phyloP scores from a whole-genome alignment of 169 alveolate genomes.

The Besnoitia besnoiti region DNA sequence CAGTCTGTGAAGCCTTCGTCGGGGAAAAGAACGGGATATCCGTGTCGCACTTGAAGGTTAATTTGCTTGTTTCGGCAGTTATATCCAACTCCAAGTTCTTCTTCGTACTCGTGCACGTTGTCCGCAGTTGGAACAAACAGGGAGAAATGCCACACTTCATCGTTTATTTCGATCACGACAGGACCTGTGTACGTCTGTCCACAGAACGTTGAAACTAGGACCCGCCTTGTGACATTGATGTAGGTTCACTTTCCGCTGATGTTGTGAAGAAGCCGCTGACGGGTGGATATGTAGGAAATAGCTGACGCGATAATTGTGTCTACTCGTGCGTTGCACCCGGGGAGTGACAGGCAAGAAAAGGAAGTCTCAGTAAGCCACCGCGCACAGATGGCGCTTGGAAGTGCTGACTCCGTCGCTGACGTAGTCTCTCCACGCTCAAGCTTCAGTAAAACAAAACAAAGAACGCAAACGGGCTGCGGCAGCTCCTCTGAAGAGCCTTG shows the following conservation, averaged over 20 bases:
- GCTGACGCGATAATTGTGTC: too few species aligned
- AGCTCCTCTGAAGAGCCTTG: background rate
- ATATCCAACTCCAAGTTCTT: background rate
- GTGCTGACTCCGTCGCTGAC: background rate
- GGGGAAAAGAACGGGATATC: background rate
- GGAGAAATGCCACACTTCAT: background rate
- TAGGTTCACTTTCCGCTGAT: background rate
- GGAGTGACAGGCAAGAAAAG: too few species aligned
- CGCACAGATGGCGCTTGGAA: background rate
- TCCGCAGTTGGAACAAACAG: background rate
- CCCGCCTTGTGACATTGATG: background rate
- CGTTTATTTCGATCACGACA: background rate
- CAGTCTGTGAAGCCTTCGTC: background rate
- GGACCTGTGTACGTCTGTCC: background rate
- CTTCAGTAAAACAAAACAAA: background rate
- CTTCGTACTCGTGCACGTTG: background rate
- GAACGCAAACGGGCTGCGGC: background rate
- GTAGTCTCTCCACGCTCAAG: background rate
- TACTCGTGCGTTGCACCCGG: too few species aligned
- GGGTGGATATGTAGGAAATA: too few species aligned
- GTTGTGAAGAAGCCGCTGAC: background rate
- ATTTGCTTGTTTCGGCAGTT: background rate
- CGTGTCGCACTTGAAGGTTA: background rate
- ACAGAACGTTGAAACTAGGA: background rate
- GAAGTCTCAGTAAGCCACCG: background rate